These are phyloP conservation scores for Pseudocercospora fuligena DNA, from an alignment of 2,329 filamentous ascomycete species.

Conservation along the genomic window DNA sequence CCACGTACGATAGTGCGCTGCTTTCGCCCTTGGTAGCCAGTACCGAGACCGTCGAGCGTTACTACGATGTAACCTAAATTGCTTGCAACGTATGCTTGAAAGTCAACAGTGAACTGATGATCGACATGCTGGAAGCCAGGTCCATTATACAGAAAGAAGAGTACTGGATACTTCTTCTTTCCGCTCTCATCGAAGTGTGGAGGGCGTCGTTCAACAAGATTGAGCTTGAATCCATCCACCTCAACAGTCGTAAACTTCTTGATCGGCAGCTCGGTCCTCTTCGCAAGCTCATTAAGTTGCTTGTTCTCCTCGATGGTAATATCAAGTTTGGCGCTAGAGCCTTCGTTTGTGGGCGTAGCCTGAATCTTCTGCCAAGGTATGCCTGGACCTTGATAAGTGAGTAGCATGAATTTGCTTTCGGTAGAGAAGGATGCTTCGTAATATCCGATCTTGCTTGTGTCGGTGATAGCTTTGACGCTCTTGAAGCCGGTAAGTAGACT, in stretches of 20 bases:
- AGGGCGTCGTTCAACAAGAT: constrained; percentile 82
- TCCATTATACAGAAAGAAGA: constrained; percentile 94
- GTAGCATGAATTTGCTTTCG: constrained; percentile 78
- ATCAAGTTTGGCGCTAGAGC: constrained; percentile 19
- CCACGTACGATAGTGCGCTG: constrained; percentile 81
- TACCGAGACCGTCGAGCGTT: constrained; percentile 91
- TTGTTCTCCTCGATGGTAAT: constrained; percentile 79
- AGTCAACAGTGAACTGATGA: constrained; percentile 82
- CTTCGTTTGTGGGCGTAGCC: constrained; percentile 72
- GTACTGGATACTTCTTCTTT: constrained; percentile 84
- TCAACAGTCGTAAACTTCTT: constrained; percentile 82
- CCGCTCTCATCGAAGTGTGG: constrained; percentile 75
- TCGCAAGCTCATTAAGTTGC: constrained; percentile 69
- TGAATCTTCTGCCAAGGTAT: constrained; percentile 92
- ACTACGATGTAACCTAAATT: constrained; percentile 90
- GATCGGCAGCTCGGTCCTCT: constrained; percentile 79
- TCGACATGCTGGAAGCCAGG: constrained; percentile 89
- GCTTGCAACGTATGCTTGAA: constrained; percentile 86
- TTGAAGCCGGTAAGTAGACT: constrained; percentile 72
- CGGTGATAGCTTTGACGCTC: constrained; percentile 72
- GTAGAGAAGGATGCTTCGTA: constrained; percentile 84
- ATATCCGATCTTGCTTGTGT: constrained; percentile 74
- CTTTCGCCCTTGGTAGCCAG: constrained; percentile 84
- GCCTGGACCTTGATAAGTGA: constrained; percentile 80
- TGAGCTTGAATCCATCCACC: constrained; percentile 76